Evolutionary conservation across 768 basidiomycete species (phyloP).

Genomic region (Pleurotus ostreatus): DNA sequence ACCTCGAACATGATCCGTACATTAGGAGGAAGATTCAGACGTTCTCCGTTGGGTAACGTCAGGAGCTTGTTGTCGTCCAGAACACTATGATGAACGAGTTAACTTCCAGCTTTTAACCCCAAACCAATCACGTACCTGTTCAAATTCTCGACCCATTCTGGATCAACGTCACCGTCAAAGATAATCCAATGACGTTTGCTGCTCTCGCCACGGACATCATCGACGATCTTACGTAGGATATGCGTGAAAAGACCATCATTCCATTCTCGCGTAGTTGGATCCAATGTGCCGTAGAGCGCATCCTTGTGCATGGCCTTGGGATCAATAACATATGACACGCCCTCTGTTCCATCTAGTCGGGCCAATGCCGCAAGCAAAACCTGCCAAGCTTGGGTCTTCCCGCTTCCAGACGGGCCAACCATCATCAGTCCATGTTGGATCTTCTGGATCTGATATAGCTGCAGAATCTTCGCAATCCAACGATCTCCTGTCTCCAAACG

Average conservation of each 20-base stretch:
- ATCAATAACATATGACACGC: slow-evolving; percentile 94
- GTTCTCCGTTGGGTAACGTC: slow-evolving; percentile 96
- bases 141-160: slow-evolving; percentile 99
- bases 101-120: slow-evolving; percentile 6
- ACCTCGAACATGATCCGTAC: slow-evolving; percentile 99
- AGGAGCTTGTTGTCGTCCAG: slow-evolving; percentile 98
- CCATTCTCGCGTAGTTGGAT: slow-evolving; percentile 98
- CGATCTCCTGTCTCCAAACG: slow-evolving; percentile 82
- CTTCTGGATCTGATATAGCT: slow-evolving; percentile 98
- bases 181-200: slow-evolving; percentile 98
- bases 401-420: slow-evolving; percentile 96
- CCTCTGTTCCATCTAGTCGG: slow-evolving; percentile 87
- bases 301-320: slow-evolving; percentile 99
- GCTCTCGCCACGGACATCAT: slow-evolving; percentile 97
- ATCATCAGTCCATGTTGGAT: slow-evolving; percentile 99
- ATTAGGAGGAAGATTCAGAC: slow-evolving; percentile 92
- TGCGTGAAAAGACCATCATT: slow-evolving; percentile 99
- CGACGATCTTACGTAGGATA: slow-evolving; percentile 94
- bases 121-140: slow-evolving; percentile 70
- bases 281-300: slow-evolving; percentile 93
- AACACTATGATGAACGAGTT: slow-evolving; percentile 53
- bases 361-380: slow-evolving; percentile 89
- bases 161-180: slow-evolving; percentile 99
- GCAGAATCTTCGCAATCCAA: slow-evolving; percentile 95
- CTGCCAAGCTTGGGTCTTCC: slow-evolving; percentile 97